These are phyloP conservation scores for Botrytis deweyae DNA, from an alignment of 2,329 filamentous ascomycete species.

Conservation along the genomic window DNA sequence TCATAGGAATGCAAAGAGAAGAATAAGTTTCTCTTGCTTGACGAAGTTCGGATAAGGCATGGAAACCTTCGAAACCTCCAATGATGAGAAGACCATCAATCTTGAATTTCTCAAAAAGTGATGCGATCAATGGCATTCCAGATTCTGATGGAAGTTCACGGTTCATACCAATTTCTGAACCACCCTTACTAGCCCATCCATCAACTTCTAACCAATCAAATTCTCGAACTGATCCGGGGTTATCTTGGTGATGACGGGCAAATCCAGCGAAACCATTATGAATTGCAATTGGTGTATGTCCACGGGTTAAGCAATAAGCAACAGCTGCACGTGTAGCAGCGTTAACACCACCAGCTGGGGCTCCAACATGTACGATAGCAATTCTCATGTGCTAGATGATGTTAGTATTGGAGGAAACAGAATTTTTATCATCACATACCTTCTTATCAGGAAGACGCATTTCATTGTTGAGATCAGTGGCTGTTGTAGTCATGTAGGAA, in stretches of 20 bases:
- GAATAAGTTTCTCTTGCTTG: constrained; percentile 76
- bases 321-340: constrained; percentile 91
- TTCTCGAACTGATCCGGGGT: constrained; percentile 79
- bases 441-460: constrained; percentile 68
- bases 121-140: constrained; percentile 78
- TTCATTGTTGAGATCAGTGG: constrained; percentile 67
- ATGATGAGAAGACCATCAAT: constrained; percentile 91
- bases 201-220: constrained; percentile 95
- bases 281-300: constrained; percentile 90
- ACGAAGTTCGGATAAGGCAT: constrained; percentile 82
- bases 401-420: constrained; percentile 36
- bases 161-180: constrained; percentile 97
- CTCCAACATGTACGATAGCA: constrained; percentile 94
- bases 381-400: constrained; percentile 74
- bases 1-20: constrained; percentile 88
- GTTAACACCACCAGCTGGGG: constrained; percentile 97
- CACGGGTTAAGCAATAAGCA: constrained; percentile 85
- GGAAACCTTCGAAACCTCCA: constrained; percentile 96
- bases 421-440: constrained; percentile 47
- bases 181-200: constrained; percentile 91
- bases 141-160: constrained; percentile 83
- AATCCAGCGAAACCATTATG: constrained; percentile 97
- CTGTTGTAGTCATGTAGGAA: constrained; percentile 88
- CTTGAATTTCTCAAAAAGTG: constrained; percentile 79
- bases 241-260: constrained; percentile 82